Evolutionary conservation across 2,329 filamentous ascomycete genomes (phyloP), one percentile per base, ranked within the genome.

Genomic region (Ceratocystis harringtonii): DNA sequence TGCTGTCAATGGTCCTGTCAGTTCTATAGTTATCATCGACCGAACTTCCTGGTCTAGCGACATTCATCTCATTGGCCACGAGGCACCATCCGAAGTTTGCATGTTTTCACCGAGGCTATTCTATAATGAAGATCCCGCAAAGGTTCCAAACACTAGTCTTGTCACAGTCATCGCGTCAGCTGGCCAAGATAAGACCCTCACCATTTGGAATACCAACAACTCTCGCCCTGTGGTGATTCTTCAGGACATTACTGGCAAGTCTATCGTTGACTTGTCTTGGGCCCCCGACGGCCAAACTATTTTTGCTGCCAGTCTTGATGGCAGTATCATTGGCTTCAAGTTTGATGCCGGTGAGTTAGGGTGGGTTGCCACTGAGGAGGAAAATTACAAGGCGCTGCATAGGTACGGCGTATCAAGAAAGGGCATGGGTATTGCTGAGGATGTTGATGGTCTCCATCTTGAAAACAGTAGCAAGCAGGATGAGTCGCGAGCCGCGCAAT

Each of bases 121-220:
- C 72, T 84, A 88, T 67, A 86, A 85, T 15, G 81, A 83, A 64
- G 84, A 90, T 61, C 89, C 88, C 0, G 71, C 77, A 5, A 78
- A 82, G 63, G 78, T 78, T 7, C 79, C 78, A 1, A 75, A 78
- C 62, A 74, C 73, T 36, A 76, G 79, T 7, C 81, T 84, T 17
- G 90, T 96, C 2, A 97, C 92, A 0, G 92, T 99, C 0, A 95
- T 99, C 70, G 94, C 95, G 7, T 97, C 92, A 68, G 94, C 92
- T 5, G 95, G 94, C 2, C 94, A 96, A 72, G 94, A 99, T 74
- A 97, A 96, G 75, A 94, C 92, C 1, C 76, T 99, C 52, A 96
- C 90, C 71, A 87, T 99, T 45, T 99, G 94, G 94, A 97, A 96
- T 71, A 99, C 95, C 1, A 96, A 91, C 72, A 95, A 90, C 28